Base-by-base conservation (phyloP, 352 stramenopile genomes). In the Plasmopara muralis region DNA sequence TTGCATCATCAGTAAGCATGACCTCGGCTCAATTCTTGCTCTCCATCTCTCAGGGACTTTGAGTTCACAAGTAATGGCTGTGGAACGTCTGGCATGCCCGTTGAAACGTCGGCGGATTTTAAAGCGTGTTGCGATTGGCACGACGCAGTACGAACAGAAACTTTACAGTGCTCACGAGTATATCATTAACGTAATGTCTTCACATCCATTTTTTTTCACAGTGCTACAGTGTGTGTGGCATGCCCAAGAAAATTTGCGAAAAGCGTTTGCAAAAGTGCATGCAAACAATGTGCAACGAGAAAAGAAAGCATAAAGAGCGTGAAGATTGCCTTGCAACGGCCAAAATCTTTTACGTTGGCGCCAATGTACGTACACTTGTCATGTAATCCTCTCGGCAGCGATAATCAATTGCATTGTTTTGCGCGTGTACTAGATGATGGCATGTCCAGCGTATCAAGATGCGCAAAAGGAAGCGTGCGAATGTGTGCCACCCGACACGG, bases 201-300 rank as follows among this genome's bases (percentile, higher is more conserved):
- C 4, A 9, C 20, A 30, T 6, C 25, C 40, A 30, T 6, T 30
- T 29, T 37, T 44, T 62, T 14, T 5, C 13, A 28, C 38, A 90
- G 77, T 91, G 81, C 59, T 91, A 91, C 62, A 85, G 77, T 54
- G 68, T 57, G n/a, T 91, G 81, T 29, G 81, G 81, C 16, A 88
- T 91, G 62, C 70, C 78, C 42, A 91, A 91, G 46, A 43, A 46
- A 42, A 70, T 64, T 44, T 91, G 81, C 45, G 81, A 91, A 54
- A 82, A 77, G 50, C 70, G 74, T 0, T 44, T 91, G 39, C 66
- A 81, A 38, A 88, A 87, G 55, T 91, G 81, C 60, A 85, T 91
- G 76, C 77, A 68, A 39, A 57, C 57, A 28, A 74, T 64, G 41
- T 91, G 81, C 58, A 70, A 51, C 15, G 20, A 35, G 13, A 57